Base-by-base conservation (phyloP, 352 stramenopile species). In the Globisporangium emineosum region DNA sequence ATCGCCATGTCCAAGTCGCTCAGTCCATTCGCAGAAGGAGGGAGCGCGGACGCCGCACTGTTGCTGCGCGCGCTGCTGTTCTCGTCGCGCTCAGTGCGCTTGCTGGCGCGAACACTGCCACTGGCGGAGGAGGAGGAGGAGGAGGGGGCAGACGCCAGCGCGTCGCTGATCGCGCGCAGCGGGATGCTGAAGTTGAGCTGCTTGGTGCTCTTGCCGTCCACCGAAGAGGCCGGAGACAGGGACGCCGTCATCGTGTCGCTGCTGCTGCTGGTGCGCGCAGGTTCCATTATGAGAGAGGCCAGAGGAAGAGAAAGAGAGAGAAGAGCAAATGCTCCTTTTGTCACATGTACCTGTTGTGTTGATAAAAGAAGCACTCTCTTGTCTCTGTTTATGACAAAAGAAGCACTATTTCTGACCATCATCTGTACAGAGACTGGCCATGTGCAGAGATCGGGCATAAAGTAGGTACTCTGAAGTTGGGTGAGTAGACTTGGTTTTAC, bases 1-100 rank as follows among this genome's bases (percentile, higher is more conserved):
- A 40, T 53, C 47, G 66, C 40, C 25, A 71, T 27, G 56, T 71
- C 66, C 60, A 66, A 51, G 27, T 50, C 61, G 51, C 42, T 60
- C 25, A 62, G 42, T 8, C 17, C 42, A 45, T n/a, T 13, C 6
- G 23, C n/a, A 10, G 55, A 45, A 19, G 40, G 21, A 23, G 58
- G 27, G 10, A 49, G 51, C 3, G 57, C 10, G 17, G 58, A 57
- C 15, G 17, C 19, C 8, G n/a, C 50, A n/a, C 13, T 9, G 27
- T 56, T 60, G 21, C 32, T 15, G 55, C 33, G 55, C 29, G 42
- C 19, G 57, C 57, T 53, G 19, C 21, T 21, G 27, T 21, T 35
- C 25, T 64, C 57, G 29, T 64, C 57, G 29, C 57, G 61, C 51
- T 45, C 35, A 0, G 21, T 37, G 53, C 37, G 61, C 51, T 66